Percentiles rank a stretch among this genome's conserved stretches.
Evolutionary conservation across 768 basidiomycete species (phyloP).

Genomic region (Hirschioporus abietinus): DNA sequence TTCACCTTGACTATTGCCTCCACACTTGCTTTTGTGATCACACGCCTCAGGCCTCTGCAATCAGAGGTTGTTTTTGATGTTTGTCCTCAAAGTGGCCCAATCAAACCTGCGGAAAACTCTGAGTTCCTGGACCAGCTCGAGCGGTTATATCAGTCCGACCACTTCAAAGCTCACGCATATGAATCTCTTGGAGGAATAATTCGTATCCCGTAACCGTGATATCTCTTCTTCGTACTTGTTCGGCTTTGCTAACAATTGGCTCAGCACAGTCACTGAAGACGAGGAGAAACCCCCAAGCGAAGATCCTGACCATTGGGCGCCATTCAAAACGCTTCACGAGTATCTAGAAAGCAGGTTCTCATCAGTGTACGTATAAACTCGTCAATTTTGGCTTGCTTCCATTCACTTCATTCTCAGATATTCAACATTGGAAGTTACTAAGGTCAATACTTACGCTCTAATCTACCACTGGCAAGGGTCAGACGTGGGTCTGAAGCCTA

Average conservation of each 20-base stretch:
- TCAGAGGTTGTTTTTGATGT: neutral
- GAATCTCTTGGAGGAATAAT: constrained; percentile 32
- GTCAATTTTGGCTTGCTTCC: neutral
- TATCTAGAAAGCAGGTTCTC: constrained; percentile 17
- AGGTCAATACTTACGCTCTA: constrained; percentile 6
- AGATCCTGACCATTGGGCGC: constrained; percentile 23
- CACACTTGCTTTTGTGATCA: neutral
- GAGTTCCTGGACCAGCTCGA: constrained; percentile 21
- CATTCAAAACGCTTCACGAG: constrained; percentile 21
- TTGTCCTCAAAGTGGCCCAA: constrained; percentile 24
- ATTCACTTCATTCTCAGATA: constrained; percentile 19
- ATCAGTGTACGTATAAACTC: neutral
- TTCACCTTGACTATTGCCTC: neutral
- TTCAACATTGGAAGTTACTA: constrained; percentile 28
- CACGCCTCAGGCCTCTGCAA: neutral
- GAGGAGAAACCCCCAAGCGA: constrained; percentile 12
- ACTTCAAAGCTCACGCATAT: constrained; percentile 26
- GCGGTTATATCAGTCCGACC: constrained; percentile 16
- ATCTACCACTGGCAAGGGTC: constrained; percentile 21
- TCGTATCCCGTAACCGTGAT: constrained; percentile 23
- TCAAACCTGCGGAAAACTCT: constrained; percentile 15
- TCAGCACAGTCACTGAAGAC: constrained; percentile 15
- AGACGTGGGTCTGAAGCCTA: constrained; percentile 28
- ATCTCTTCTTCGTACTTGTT: neutral
- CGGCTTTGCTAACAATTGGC: neutral